Evolutionary conservation across 2,329 filamentous ascomycete species (phyloP).

Genomic region (Verticillium tricorpus): DNA sequence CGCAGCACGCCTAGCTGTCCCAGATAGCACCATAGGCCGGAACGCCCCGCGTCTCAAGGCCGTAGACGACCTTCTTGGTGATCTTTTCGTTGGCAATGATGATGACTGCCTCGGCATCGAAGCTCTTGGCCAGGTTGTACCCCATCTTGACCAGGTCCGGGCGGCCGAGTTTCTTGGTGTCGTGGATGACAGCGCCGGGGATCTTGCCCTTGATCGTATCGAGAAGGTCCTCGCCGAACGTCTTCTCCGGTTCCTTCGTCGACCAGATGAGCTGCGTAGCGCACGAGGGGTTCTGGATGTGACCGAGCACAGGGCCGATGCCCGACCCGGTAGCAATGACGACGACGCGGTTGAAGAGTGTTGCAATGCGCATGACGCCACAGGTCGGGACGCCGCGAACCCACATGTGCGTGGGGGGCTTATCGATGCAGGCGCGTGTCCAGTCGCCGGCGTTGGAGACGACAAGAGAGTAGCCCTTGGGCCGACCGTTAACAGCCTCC

Average conservation of each 20-base stretch:
- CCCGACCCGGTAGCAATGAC: constrained; percentile 70
- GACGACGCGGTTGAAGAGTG: constrained; percentile 60
- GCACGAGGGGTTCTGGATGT: constrained; percentile 37
- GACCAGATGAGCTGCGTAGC: constrained; percentile 65
- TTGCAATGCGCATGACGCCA: constrained; percentile 63
- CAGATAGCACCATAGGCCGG: constrained; percentile 71
- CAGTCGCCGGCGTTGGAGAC: constrained; percentile 73
- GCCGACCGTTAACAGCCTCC: constrained; percentile 25
- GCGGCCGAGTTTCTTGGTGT: constrained; percentile 56
- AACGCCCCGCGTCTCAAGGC: constrained; percentile 60
- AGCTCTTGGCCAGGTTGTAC: constrained; percentile 50
- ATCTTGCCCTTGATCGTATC: constrained; percentile 53
- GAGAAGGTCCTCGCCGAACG: constrained; percentile 56
- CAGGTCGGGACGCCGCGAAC: constrained; percentile 62
- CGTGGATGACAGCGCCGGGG: constrained; percentile 60
- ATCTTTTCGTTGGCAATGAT: constrained; percentile 67
- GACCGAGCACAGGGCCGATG: constrained; percentile 63
- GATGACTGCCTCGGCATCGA: constrained; percentile 64
- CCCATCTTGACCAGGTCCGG: constrained; percentile 50
- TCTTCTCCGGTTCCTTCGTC: constrained; percentile 54
- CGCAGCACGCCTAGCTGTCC: constrained; percentile 39
- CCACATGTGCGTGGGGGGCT: constrained; percentile 60
- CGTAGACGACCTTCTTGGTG: constrained; percentile 65
- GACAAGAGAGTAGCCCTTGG: constrained; percentile 60
- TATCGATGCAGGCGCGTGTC: constrained; percentile 60